These are phyloP conservation scores for Cenchrus americanus DNA, from an alignment of 176 grass and related monocot genomes.

Conservation along the genomic window DNA sequence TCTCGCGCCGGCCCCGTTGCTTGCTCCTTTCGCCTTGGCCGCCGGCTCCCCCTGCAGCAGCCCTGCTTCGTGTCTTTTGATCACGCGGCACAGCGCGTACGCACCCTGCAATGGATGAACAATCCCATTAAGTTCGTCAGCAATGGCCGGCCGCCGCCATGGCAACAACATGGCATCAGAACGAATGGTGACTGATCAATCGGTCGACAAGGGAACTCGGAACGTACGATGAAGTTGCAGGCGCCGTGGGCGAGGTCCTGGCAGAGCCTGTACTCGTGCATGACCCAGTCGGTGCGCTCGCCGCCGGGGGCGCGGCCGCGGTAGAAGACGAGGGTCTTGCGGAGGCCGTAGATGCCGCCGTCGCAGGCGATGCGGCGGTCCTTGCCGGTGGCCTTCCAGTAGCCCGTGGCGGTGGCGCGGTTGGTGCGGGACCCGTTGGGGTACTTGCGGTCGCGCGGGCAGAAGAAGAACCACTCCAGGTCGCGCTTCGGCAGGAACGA, in stretches of 20 bases:
- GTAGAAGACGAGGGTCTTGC: conserved; percentile 99
- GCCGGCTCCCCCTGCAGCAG: conserved; percentile 32
- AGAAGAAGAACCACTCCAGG: conserved; percentile 99
- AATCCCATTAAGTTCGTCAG: background rate
- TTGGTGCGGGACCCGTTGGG: conserved; percentile 96
- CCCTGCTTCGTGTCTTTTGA: conserved; percentile 71
- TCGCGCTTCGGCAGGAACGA: conserved; percentile 91
- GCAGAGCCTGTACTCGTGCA: conserved; percentile 98
- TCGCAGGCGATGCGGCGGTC: conserved; percentile 85
- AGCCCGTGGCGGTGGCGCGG: conserved; percentile 74
- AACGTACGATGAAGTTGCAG: conserved; percentile 73
- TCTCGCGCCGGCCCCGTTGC: background rate
- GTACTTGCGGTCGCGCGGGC: conserved; percentile 90
- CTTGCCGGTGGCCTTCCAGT: conserved; percentile 99
- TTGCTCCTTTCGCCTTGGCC: conserved; percentile 33
- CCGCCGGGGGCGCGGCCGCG: conserved; percentile 87
- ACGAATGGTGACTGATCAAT: background rate
- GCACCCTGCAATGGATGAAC: conserved; percentile 50
- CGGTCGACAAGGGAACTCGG: no score
- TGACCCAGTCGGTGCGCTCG: conserved; percentile 94
- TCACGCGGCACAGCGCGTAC: conserved; percentile 83
- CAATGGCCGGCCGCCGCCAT: background rate
- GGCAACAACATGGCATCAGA: background rate
- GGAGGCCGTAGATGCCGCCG: conserved; percentile 61
- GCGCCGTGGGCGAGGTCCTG: conserved; percentile 79